These are phyloP conservation scores for Suhomyces panamericanus DNA, from an alignment of 1,139 yeast species.

Conservation along the genomic window DNA sequence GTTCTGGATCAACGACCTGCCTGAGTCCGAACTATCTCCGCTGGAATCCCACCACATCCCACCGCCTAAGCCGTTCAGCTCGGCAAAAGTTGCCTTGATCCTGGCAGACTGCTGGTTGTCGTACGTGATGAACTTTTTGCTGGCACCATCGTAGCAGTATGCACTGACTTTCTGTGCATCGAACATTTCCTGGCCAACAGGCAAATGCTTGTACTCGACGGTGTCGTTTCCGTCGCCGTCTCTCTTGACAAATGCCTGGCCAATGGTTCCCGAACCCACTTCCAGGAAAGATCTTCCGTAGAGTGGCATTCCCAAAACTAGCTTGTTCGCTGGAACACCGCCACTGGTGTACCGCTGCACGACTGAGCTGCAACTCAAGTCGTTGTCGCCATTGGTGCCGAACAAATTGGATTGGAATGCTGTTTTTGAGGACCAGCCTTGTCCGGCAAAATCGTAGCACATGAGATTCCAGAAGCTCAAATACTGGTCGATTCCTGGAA, in stretches of 20 bases:
- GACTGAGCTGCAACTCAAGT: constrained; percentile 50
- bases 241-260: constrained; percentile 41
- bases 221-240: constrained; percentile 48
- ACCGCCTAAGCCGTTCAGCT: constrained; percentile 59
- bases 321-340: constrained; percentile 50
- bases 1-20: constrained; percentile 38
- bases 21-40: constrained; percentile 52
- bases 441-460: constrained; percentile 86
- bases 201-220: constrained; percentile 56
- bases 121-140: constrained; percentile 54
- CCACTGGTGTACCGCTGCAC: constrained; percentile 42
- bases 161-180: constrained; percentile 62
- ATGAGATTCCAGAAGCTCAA: constrained; percentile 79
- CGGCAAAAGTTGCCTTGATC: constrained; percentile 62
- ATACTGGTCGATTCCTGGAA: constrained; percentile 55
- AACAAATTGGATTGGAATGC: constrained; percentile 75
- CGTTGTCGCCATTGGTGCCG: constrained; percentile 41
- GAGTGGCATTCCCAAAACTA: constrained; percentile 85
- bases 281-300: constrained; percentile 72
- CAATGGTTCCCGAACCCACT: constrained; percentile 38
- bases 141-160: constrained; percentile 46
- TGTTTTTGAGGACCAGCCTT: constrained; percentile 61
- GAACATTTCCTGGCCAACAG: constrained; percentile 46
- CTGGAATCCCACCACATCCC: constrained; percentile 96
- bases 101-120: constrained; percentile 60